Evolutionary conservation across 108 stramenopile species (phyloP), one percentile per base, ranked within the genome.

Genomic region (Nitzschia inconspicua): DNA sequence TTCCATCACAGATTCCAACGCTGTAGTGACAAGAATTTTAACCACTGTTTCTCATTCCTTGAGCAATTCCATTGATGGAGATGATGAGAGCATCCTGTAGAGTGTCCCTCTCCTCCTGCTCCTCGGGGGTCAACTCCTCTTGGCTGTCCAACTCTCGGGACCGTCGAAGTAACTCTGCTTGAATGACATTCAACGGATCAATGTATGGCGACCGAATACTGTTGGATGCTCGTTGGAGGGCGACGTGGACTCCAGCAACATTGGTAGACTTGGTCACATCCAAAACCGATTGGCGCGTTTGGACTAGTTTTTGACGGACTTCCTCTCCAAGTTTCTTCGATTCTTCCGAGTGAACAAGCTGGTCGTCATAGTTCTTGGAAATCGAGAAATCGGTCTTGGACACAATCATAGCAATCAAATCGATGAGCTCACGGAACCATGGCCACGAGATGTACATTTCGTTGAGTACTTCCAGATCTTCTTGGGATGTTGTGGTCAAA

Each of bases 11-110:
- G n/a, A n/a, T n/a, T n/a, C n/a, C n/a, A n/a, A n/a, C n/a, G n/a
- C n/a, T n/a, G n/a, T n/a, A n/a, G n/a, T n/a, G n/a, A n/a, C n/a
- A n/a, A n/a, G n/a, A n/a, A 41, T 41, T 70, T 63, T 86, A 98
- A 22, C 98, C 98, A 44, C 88, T 93, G 89, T 98, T 98, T 59
- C 89, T 82, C 94, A 98, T 95, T n/a, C 98, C 98, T 14, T 86
- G 79, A 22, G 95, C 91, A 65, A 98, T 91, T 14, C 96, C 98
- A 57, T 91, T 97, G 56, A 98, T 94, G 1, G 94, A 91, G 26
- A 97, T 55, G 30, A 95, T 63, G 10, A 98, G 68, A 3, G 96
- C 95, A 66, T 97, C 95, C 31, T 74, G 65, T 14, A 88, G 54
- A 2, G 65, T 73, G 43, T 83, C 68, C 30, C 81, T 68, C 39